These are phyloP conservation scores for Ogataea polymorpha DNA, from an alignment of 805 yeast genomes.

Conservation along the genomic window DNA sequence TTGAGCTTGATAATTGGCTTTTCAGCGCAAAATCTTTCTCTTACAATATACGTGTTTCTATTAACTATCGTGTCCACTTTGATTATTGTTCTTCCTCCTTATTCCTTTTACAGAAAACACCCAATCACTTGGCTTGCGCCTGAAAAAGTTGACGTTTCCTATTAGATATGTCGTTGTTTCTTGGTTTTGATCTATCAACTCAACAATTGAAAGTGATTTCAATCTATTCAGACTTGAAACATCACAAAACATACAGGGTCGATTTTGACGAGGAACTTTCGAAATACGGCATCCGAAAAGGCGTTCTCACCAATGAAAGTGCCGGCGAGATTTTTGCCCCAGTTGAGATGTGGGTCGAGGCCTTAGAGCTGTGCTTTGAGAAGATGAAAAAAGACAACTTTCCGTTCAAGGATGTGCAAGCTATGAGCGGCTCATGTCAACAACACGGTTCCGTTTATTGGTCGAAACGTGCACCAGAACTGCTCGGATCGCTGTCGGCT, in stretches of 20 bases:
- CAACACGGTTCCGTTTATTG: conserved; percentile 91
- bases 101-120: conserved; percentile 50
- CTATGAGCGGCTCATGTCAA: conserved; percentile 83
- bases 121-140: conserved; percentile 45
- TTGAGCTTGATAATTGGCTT: conserved; percentile 49
- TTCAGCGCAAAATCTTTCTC: conserved; percentile 40
- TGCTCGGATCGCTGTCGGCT: conserved; percentile 38
- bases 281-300: conserved; percentile 64
- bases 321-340: conserved; percentile 71
- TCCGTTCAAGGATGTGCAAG: conserved; percentile 57
- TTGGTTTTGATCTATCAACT: conserved; percentile 87
- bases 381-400: conserved; percentile 49
- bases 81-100: conserved; percentile 52
- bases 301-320: conserved; percentile 56
- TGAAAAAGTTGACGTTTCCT: conserved; percentile 13
- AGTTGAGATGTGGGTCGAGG: conserved; percentile 87
- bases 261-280: conserved; percentile 69
- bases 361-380: conserved; percentile 61
- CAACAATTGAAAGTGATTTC: conserved; percentile 82
- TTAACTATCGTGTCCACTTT: conserved; percentile 33
- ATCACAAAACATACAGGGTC: conserved; percentile 56
- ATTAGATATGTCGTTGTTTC: conserved; percentile 34
- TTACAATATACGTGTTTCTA: conserved; percentile 39
- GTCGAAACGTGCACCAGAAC: conserved; percentile 46
- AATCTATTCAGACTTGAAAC: conserved; percentile 50